Base-by-base conservation (phyloP, 768 basidiomycete genomes). In the Kwoniella mangroviensis region DNA sequence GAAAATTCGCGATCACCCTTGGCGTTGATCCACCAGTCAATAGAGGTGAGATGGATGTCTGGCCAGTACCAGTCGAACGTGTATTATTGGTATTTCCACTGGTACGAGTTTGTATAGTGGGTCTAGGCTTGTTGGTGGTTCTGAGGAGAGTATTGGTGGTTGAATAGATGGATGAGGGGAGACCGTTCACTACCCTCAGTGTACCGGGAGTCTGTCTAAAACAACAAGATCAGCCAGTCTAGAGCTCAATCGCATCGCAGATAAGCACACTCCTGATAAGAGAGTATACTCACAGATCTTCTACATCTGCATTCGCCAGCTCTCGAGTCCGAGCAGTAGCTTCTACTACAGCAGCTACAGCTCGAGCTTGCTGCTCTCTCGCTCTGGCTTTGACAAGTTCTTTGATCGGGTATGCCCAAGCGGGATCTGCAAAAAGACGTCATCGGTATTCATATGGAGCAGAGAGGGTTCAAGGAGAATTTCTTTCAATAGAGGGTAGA, bases 141-240 rank as follows among this genome's bases (percentile, higher is more conserved):
- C 22, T 26, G 19, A 72, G 62, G 24, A 67, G 49, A 0, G 71
- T 76, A 56, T 79, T 82, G 21, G 76, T 76, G 3, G 74, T 68
- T 3, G 81, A 80, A 67, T 83, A 83, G 22, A 79, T 78, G n/a
- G 81, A 82, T 2, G 83, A 84, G 0, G 83, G 82, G 4, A 82
- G 59, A 17, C 83, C 83, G 55, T 84, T 84, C 55, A 83, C 75
- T 7, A 84, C 79, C 41, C 76, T 80, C 9, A 84, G 73, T 2
- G 68, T 69, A 52, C 62, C 68, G 17, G 62, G 68, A 0, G 56
- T 26, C 59, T 43, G 42, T n/a, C 68, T 69, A 17, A 45, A 17
- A 2, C 24, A 9, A 26, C 7, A 10, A 13, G 51, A 51, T 0
- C 10, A 13, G 51, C 42, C 59, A 51, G 45, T 19, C 45, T 12